Percentiles rank a stretch among this genome's conserved stretches.
Evolutionary conservation across 129 eudicot genomes (phyloP).

Genomic region (Glebionis coronaria): DNA sequence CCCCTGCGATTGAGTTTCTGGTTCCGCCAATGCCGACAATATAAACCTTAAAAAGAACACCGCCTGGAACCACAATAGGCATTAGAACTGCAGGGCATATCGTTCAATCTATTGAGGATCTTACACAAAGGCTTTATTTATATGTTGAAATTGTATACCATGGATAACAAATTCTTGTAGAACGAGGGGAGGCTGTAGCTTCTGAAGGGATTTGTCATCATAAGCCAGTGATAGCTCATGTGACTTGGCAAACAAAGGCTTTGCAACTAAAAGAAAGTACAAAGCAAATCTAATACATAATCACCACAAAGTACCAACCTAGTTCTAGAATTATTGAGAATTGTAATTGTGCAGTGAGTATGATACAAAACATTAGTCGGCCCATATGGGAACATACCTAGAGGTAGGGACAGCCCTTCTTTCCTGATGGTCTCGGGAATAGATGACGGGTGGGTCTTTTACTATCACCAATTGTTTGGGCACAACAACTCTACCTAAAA

Average conservation of each 20-base stretch:
- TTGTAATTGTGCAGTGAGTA: too few relatives aligned
- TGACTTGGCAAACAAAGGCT: slow-evolving; percentile 87
- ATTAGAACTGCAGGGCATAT: too few relatives aligned
- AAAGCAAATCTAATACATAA: too few relatives aligned
- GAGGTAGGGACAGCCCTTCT: slow-evolving; percentile 60
- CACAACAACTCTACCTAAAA: slow-evolving; percentile 62
- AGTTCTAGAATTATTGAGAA: too few relatives aligned
- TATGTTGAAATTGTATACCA: slow-evolving; percentile 39
- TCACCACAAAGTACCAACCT: too few relatives aligned
- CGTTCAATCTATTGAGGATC: too few relatives aligned
- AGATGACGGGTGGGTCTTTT: slow-evolving; percentile 63
- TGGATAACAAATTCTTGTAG: slow-evolving; percentile 92
- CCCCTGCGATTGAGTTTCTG: too few relatives aligned
- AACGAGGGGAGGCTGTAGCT: slow-evolving; percentile 90
- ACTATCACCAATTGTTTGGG: slow-evolving; percentile 72
- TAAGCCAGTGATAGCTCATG: slow-evolving; percentile 89
- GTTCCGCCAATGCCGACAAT: too few relatives aligned
- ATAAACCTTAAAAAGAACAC: slow-evolving; percentile 86
- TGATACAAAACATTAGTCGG: not conserved
- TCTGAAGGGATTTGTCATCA: slow-evolving; percentile 79
- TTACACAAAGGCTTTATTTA: not conserved
- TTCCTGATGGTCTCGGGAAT: slow-evolving; percentile 57
- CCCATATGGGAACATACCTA: slow-evolving; percentile 47
- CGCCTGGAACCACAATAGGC: slow-evolving; percentile 46
- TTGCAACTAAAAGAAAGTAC: slow-evolving; percentile 50